Percentiles rank a stretch among this genome's conserved stretches.
Evolutionary conservation across 1,284 basidiomycete species (phyloP).

Genomic region (Rhodofomes roseus): DNA sequence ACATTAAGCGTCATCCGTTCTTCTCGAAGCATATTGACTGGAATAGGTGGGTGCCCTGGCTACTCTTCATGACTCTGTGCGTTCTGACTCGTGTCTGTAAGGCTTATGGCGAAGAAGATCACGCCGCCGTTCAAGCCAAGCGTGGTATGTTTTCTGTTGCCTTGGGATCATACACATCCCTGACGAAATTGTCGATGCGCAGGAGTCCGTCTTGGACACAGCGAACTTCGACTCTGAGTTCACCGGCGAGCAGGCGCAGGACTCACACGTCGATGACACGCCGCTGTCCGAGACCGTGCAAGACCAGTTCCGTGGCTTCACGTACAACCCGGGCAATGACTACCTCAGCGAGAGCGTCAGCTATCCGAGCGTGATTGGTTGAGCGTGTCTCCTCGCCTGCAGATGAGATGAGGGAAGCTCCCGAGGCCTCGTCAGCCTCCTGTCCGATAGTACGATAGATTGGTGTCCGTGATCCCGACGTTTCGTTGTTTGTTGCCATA

Average conservation of each 20-base stretch:
- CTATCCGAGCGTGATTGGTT: constrained; percentile 40
- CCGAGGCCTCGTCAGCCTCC: background rate
- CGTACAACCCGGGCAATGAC: constrained; percentile 79
- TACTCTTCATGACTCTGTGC: background rate
- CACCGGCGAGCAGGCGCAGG: constrained; percentile 88
- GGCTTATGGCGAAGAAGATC: constrained; percentile 91
- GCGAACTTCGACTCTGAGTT: constrained; percentile 96
- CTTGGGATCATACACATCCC: background rate
- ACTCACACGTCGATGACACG: constrained; percentile 92
- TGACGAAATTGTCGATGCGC: too few relatives aligned
- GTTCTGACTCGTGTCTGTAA: constrained; percentile 27
- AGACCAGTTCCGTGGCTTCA: constrained; percentile 89
- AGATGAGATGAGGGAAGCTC: too few relatives aligned
- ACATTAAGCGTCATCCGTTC: constrained; percentile 96
- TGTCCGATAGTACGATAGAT: background rate
- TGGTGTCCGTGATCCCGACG: background rate
- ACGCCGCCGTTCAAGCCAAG: constrained; percentile 98
- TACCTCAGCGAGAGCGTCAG: constrained; percentile 76
- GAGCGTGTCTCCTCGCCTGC: background rate
- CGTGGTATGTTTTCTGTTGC: constrained; percentile 55
- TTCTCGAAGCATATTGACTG: constrained; percentile 95
- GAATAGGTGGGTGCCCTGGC: constrained; percentile 47
- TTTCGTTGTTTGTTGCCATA: background rate
- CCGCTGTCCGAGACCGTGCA: constrained; percentile 92
- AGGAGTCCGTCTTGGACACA: constrained; percentile 80